A percentile compares a stretch with the other conserved stretches of the same genome.
Conservation (phyloP, 345 rosid species). For the Brassica napus region DNA sequence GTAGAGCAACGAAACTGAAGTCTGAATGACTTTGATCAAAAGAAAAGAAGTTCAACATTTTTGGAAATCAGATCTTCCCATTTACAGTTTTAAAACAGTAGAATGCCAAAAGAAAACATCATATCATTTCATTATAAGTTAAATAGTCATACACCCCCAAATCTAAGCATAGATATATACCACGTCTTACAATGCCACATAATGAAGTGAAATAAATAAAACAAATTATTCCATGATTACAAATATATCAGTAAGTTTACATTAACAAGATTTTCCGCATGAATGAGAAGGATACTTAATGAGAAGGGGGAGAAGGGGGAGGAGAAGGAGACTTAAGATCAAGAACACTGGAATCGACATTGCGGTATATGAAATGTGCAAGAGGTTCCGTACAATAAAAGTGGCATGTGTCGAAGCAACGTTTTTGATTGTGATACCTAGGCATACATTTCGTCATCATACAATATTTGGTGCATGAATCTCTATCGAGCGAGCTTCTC, state of each 20-base stretch:
- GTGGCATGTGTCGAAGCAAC: not conserved
- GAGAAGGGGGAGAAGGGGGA: not conserved
- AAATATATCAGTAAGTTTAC: not conserved
- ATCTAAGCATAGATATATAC: not conserved
- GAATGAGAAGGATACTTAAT: too few species aligned
- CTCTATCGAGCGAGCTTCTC: not conserved
- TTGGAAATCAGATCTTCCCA: not conserved
- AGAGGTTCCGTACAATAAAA: not conserved
- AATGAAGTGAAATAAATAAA: not conserved
- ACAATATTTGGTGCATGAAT: not conserved
- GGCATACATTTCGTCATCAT: not conserved
- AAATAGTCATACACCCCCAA: not conserved
- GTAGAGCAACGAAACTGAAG: not conserved
- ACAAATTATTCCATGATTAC: not conserved
- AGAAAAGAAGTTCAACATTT: not conserved
- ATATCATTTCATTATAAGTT: conserved; percentile 4
- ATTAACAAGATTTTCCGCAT: not conserved
- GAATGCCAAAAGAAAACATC: not conserved
- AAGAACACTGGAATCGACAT: not conserved
- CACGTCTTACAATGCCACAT: not conserved
- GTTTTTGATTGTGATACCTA: not conserved
- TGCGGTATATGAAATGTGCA: not conserved
- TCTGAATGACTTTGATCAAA: not conserved
- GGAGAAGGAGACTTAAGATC: not conserved
- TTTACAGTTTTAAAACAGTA: not conserved